Conservation (phyloP, 768 basidiomycete species). For the Auricularia cornea region DNA sequence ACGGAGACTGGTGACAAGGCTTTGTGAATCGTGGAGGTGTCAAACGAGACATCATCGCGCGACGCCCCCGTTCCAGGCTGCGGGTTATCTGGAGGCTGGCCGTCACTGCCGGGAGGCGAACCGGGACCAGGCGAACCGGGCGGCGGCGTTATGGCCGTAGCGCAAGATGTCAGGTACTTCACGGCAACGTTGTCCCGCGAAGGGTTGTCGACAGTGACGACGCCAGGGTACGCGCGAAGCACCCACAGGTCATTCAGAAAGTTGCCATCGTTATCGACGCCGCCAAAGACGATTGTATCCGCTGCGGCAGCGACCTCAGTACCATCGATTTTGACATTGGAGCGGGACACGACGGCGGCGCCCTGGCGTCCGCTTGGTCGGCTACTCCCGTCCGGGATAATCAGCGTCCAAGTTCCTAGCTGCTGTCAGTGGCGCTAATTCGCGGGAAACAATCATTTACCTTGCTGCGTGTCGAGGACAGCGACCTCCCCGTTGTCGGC, state of each 20-base stretch:
- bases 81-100: too few species aligned
- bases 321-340: slow-evolving; percentile 13
- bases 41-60: slow-evolving; percentile 15
- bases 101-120: neutral
- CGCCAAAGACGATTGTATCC: slow-evolving; percentile 75
- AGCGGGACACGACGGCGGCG: slow-evolving; percentile 52
- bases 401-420: slow-evolving; percentile 55
- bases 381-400: slow-evolving; percentile 65
- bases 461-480: slow-evolving; percentile 16
- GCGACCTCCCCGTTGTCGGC: slow-evolving; percentile 67
- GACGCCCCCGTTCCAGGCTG: neutral
- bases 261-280: slow-evolving; percentile 54
- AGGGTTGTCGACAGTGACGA: slow-evolving; percentile 39
- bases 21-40: slow-evolving; percentile 41
- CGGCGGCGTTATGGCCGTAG: slow-evolving; percentile 26
- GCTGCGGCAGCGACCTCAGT: slow-evolving; percentile 53
- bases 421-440: neutral
- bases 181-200: slow-evolving; percentile 39
- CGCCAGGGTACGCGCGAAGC: slow-evolving; percentile 60
- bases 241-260: slow-evolving; percentile 74
- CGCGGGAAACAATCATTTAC: slow-evolving; percentile 4
- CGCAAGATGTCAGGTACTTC: slow-evolving; percentile 54
- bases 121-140: slow-evolving; percentile 21
- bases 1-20: slow-evolving; percentile 41
- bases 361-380: slow-evolving; percentile 68